Evolutionary conservation across 2,329 filamentous ascomycete genomes (phyloP).

Genomic region (Pseudocercospora eumusae): DNA sequence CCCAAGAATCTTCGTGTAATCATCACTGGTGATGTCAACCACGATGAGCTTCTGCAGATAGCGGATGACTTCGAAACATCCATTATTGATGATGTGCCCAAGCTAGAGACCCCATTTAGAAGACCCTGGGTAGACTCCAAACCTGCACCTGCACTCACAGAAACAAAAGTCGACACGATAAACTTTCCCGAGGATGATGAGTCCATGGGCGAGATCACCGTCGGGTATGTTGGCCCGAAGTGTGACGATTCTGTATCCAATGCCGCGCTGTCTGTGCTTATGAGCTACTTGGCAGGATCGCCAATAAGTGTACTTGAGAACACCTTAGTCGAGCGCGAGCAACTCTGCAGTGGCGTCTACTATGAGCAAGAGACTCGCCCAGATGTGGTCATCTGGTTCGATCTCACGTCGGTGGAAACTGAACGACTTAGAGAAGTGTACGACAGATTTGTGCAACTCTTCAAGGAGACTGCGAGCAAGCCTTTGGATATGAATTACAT

Average conservation of each 20-base stretch:
- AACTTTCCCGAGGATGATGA: slow-evolving; percentile 98
- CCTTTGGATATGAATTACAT: slow-evolving; percentile 89
- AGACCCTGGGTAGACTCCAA: slow-evolving; percentile 89
- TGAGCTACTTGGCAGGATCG: slow-evolving; percentile 88
- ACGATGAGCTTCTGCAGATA: slow-evolving; percentile 74
- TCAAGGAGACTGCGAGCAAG: slow-evolving; percentile 76
- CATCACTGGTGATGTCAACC: slow-evolving; percentile 88
- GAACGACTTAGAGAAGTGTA: slow-evolving; percentile 82
- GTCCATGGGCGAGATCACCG: slow-evolving; percentile 81
- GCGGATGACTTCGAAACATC: slow-evolving; percentile 86
- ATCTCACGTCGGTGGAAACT: slow-evolving; percentile 82
- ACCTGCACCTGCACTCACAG: slow-evolving; percentile 69
- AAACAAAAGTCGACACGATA: slow-evolving; percentile 74
- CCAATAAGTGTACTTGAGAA: slow-evolving; percentile 93
- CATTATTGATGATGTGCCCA: slow-evolving; percentile 79
- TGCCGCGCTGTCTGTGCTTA: slow-evolving; percentile 74
- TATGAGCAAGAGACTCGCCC: slow-evolving; percentile 79
- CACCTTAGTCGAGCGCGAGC: slow-evolving; percentile 86
- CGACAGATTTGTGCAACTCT: slow-evolving; percentile 77
- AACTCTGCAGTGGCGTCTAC: slow-evolving; percentile 81
- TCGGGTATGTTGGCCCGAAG: slow-evolving; percentile 83
- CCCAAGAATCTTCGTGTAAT: slow-evolving; percentile 91
- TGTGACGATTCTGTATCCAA: slow-evolving; percentile 63
- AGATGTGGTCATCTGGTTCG: slow-evolving; percentile 80
- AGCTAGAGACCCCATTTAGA: slow-evolving; percentile 72